phyloP scores from a whole-genome alignment of 176 grass and related monocot species.

The Cenchrus fungigraminus region DNA sequence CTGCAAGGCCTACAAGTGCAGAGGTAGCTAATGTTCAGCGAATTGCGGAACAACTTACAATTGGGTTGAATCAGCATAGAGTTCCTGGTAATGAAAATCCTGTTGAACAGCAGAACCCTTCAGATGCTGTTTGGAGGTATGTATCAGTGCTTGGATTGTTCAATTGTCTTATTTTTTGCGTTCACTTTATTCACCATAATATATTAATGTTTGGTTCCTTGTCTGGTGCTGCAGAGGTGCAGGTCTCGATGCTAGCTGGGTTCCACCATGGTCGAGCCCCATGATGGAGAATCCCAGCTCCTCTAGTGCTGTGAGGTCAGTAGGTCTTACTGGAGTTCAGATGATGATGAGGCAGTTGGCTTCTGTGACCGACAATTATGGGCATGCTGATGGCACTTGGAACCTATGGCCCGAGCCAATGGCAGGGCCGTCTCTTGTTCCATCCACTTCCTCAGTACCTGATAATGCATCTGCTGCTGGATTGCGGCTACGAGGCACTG shows the following conservation, averaged over 20 bases:
- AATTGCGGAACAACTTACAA: constrained; percentile 73
- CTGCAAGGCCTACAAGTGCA: constrained; percentile 44
- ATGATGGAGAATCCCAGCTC: constrained; percentile 73
- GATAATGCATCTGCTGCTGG: constrained; percentile 62
- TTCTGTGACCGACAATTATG: constrained; percentile 76
- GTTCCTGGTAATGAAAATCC: constrained; percentile 59
- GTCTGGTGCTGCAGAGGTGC: constrained; percentile 58
- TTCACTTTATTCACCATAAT: background rate
- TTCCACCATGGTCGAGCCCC: constrained; percentile 70
- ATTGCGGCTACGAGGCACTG: constrained; percentile 49
- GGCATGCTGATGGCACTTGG: constrained; percentile 63
- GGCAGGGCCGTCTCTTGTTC: constrained; percentile 49
- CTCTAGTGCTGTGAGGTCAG: constrained; percentile 70
- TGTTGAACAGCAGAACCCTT: constrained; percentile 63
- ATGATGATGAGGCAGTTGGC: constrained; percentile 99
- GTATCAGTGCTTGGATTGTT: constrained; percentile 13
- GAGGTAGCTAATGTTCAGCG: constrained; percentile 58
- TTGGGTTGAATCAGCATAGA: constrained; percentile 69
- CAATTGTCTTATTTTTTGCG: background rate
- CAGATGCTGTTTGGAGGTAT: constrained; percentile 91
- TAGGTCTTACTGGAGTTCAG: constrained; percentile 87
- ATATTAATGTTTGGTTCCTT: constrained; percentile 23
- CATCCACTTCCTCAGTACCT: constrained; percentile 59
- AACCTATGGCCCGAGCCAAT: constrained; percentile 62
- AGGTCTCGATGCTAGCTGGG: constrained; percentile 79